Percentiles rank a stretch among this genome's conserved stretches.
These are phyloP conservation scores for Pseudisothecium myosuroides DNA, from an alignment of 225 moss, liverwort and hornwort genomes.

Conservation along the genomic window DNA sequence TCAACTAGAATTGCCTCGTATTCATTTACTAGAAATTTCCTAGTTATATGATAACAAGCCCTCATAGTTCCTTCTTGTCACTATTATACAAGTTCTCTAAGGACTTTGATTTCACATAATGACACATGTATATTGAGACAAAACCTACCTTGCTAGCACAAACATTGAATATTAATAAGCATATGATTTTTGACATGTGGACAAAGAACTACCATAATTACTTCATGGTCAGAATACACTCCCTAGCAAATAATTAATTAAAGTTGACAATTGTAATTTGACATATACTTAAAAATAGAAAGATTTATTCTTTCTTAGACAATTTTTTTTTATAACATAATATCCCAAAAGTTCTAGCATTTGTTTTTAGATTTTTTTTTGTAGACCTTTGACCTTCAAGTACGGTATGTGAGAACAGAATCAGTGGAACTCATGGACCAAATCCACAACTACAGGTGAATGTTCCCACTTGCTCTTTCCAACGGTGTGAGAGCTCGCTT, in stretches of 20 bases:
- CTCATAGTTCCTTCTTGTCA: not conserved
- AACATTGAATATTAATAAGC: not conserved
- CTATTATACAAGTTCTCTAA: not conserved
- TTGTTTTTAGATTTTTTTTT: not conserved
- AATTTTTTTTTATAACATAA: not conserved
- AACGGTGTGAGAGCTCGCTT: too few species aligned
- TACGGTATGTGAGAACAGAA: too few species aligned
- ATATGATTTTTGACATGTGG: not conserved
- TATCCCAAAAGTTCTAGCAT: not conserved
- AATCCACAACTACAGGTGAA: too few species aligned
- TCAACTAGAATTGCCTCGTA: accelerated
- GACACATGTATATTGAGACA: not conserved
- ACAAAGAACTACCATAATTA: not conserved
- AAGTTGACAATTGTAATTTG: not conserved
- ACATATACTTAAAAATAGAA: too few species aligned
- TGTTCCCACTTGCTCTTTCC: too few species aligned
- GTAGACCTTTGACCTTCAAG: not conserved
- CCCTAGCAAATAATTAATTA: not conserved
- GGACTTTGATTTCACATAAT: not conserved
- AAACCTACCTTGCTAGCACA: not conserved
- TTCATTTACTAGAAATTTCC: not conserved
- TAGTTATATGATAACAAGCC: not conserved
- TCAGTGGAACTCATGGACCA: too few species aligned
- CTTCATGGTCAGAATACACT: accelerated
- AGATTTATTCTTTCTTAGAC: not conserved